phyloP scores from a whole-genome alignment of 1,139 yeast genomes.

The Zhuliangozyma parablackwelliae region DNA sequence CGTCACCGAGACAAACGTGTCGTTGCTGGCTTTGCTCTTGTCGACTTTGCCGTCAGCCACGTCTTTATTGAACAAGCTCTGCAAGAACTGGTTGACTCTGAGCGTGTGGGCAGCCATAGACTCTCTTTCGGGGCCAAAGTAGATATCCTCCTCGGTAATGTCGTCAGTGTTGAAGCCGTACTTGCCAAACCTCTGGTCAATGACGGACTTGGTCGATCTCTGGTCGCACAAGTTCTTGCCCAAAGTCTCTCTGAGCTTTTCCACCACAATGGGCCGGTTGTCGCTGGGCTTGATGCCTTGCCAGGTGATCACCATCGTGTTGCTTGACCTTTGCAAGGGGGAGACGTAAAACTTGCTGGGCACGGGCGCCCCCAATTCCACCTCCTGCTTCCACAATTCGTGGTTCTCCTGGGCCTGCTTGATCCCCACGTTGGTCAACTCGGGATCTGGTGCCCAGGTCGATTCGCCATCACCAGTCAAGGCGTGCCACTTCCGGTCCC shows the following conservation, averaged over 20 bases:
- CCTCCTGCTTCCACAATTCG: slow-evolving; percentile 43
- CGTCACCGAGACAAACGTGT: slow-evolving; percentile 45
- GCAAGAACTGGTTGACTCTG: slow-evolving; percentile 48
- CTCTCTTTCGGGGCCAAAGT: slow-evolving; percentile 46
- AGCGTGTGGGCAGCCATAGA: slow-evolving; percentile 41
- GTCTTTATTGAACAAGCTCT: slow-evolving; percentile 26
- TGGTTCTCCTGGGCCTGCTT: slow-evolving; percentile 44
- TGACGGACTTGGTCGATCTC: slow-evolving; percentile 11
- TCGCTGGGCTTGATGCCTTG: slow-evolving; percentile 32
- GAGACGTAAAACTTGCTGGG: slow-evolving; percentile 58
- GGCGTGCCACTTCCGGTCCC: slow-evolving; percentile 59
- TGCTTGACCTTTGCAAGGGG: slow-evolving; percentile 63
- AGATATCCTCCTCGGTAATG: slow-evolving; percentile 50
- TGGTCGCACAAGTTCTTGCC: slow-evolving; percentile 65
- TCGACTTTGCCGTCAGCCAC: slow-evolving; percentile 15
- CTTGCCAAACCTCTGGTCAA: slow-evolving; percentile 12
- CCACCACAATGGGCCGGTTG: slow-evolving; percentile 42
- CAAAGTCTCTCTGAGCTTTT: slow-evolving; percentile 53
- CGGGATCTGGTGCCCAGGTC: slow-evolving; percentile 66
- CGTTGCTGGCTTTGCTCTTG: slow-evolving; percentile 15
- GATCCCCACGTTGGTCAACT: slow-evolving; percentile 55
- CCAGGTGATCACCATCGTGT: slow-evolving; percentile 63
- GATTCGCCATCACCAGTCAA: slow-evolving; percentile 51
- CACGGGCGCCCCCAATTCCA: slow-evolving; percentile 46
- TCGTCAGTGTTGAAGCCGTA: slow-evolving; percentile 39